Conservation (phyloP, 805 yeast species). For the Metschnikowia orientalis region DNA sequence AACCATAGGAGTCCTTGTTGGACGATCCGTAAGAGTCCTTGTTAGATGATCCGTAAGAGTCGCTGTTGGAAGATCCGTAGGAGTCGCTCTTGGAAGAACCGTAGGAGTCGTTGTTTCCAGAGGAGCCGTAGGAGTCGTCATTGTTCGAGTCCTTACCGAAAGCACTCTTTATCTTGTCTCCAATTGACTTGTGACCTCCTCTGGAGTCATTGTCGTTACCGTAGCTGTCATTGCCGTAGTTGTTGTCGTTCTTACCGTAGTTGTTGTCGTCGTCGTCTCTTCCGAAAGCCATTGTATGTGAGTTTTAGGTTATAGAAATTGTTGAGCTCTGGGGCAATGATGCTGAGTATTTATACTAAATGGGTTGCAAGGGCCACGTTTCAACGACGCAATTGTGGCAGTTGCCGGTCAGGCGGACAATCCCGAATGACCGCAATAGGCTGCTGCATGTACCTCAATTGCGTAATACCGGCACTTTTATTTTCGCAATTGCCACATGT, state of each 20-base stretch:
- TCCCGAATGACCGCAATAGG: too few relatives aligned
- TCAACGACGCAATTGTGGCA: too few relatives aligned
- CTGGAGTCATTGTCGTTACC: conserved; percentile 6
- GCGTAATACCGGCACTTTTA: too few relatives aligned
- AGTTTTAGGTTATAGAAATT: conserved; percentile 1
- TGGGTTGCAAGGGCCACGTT: too few relatives aligned
- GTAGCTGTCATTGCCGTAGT: conserved; percentile 15
- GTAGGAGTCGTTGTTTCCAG: conserved; percentile 18
- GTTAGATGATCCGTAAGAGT: conserved; percentile 24
- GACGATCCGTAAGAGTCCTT: conserved; percentile 24
- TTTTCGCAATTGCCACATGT: too few relatives aligned
- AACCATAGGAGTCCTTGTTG: conserved; percentile 20
- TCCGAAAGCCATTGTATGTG: conserved; percentile 9
- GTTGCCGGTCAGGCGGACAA: too few relatives aligned
- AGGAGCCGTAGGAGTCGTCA: conserved; percentile 23
- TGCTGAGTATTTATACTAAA: too few relatives aligned
- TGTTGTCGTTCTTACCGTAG: conserved; percentile 22
- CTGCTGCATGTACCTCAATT: too few relatives aligned
- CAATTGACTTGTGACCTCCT: conserved; percentile 8
- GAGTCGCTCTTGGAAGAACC: conserved; percentile 21
- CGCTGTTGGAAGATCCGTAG: conserved; percentile 14
- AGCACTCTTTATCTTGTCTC: conserved; percentile 14
- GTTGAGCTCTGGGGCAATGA: too few relatives aligned
- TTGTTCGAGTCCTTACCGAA: conserved; percentile 10
- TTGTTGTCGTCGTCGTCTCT: conserved; percentile 8